Conservation (phyloP, 192 early-diverging fungal species). For the Chytriomyces confervae region DNA sequence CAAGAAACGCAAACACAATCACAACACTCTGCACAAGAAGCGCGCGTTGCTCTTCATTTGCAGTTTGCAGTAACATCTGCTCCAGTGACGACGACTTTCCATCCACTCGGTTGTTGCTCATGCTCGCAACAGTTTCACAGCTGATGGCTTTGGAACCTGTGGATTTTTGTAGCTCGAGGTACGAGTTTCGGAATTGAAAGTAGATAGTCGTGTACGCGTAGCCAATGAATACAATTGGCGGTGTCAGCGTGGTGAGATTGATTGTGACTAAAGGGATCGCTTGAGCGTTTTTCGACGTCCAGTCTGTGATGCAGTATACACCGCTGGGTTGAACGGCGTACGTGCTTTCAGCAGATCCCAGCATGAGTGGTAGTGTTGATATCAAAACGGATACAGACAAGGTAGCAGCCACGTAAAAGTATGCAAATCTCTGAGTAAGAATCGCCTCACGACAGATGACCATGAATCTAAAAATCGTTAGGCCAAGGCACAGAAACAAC, state of each 20-base stretch:
- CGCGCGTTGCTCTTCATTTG: not conserved
- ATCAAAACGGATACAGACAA: not conserved
- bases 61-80: not conserved
- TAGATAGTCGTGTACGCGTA: not conserved
- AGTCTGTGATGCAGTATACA: not conserved
- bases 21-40: not conserved
- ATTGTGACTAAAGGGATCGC: not conserved
- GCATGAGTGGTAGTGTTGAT: not conserved
- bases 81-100: not conserved
- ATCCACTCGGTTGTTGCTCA: not conserved
- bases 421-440: not conserved
- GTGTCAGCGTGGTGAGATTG: not conserved
- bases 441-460: not conserved
- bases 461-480: not conserved
- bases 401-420: not conserved
- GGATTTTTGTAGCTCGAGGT: not conserved
- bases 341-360: not conserved
- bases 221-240: not conserved
- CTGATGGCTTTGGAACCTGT: not conserved
- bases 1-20: not conserved
- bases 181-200: not conserved
- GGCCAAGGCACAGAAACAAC: not conserved
- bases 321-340: not conserved
- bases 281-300: not conserved
- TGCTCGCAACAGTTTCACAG: not conserved